Base-by-base conservation (phyloP, 2,329 filamentous ascomycete species). In the Tolypocladium cylindrosporum region DNA sequence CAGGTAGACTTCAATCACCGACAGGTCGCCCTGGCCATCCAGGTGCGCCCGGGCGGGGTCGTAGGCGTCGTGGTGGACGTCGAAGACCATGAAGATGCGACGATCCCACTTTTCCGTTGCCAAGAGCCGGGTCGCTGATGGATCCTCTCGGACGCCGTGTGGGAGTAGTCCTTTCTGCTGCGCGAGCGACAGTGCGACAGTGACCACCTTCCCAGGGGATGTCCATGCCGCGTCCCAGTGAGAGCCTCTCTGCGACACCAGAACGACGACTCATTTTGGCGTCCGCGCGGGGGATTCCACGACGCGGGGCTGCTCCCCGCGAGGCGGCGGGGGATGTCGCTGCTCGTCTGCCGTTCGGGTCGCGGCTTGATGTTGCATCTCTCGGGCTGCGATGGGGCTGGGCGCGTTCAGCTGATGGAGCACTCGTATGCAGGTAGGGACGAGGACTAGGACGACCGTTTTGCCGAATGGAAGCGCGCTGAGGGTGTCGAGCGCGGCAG, bases 51-150 rank as follows among this genome's bases (percentile, higher is more conserved):
- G 52, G 41, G 58, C 52, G 24, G 61, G 57, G 45, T 62, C 43
- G n/a, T 63, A 62, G 55, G 58, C 56, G 27, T 59, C 58, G 56
- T 63, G 56, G 55, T 60, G 59, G 54, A 62, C 24, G 53, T 60
- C 59, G 54, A 63, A 63, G 37, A 62, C 58, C 21, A 63, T 60
- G 34, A 51, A 58, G 6, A 48, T 60, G 1, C 56, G 58, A 52
- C 42, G 11, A 56, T 61, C 55, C 56, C 58, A 60, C 54, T 45
- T 61, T 41, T 61, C 60, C 34, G 42, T 58, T 40, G 58, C 58
- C 8, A 61, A 34, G 57, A 60, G 43, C 42, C 39, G 41, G 39
- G 45, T 24, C 5, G 43, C 54, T 3, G 14, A 24, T 21, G 24
- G n/a, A 14, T 45, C 31, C 16, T 59, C 31, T 36, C 3, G 39